Percentiles rank a stretch among this genome's conserved stretches.
These are phyloP conservation scores for Stemphylium vesicarium DNA, from an alignment of 2,329 filamentous ascomycete genomes.

Conservation along the genomic window DNA sequence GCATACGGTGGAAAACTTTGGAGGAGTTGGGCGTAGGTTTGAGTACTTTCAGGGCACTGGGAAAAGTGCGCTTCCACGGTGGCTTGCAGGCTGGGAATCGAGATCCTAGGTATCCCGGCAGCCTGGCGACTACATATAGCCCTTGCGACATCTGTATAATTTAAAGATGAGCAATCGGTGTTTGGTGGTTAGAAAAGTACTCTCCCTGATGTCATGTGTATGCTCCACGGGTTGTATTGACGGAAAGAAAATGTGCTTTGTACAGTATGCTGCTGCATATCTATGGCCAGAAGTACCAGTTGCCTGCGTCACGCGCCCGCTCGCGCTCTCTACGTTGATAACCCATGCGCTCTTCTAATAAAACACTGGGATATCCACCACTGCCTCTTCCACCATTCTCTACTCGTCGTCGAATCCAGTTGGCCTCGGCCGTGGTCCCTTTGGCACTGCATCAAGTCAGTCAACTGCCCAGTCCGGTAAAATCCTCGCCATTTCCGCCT, in stretches of 20 bases:
- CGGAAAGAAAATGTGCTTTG: slow-evolving; percentile 32
- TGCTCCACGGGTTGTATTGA: background rate
- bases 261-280: slow-evolving; percentile 27
- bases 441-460: slow-evolving; percentile 50
- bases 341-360: background rate
- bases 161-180: too few species aligned
- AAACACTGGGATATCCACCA: background rate
- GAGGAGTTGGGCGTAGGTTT: too few species aligned
- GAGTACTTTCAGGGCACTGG: too few species aligned
- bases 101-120: background rate
- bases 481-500: background rate
- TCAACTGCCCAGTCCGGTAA: background rate
- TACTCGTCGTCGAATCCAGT: slow-evolving; percentile 55
- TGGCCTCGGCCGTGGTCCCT: slow-evolving; percentile 54
- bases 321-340: background rate
- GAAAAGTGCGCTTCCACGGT: background rate
- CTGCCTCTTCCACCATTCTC: background rate
- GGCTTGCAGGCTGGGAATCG: background rate
- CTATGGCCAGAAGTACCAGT: background rate
- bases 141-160: background rate
- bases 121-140: background rate
- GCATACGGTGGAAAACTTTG: background rate
- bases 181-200: background rate
- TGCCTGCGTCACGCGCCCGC: background rate
- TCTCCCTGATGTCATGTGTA: background rate